phyloP scores from a whole-genome alignment of 805 yeast genomes.

The Lachancea dasiensis region DNA sequence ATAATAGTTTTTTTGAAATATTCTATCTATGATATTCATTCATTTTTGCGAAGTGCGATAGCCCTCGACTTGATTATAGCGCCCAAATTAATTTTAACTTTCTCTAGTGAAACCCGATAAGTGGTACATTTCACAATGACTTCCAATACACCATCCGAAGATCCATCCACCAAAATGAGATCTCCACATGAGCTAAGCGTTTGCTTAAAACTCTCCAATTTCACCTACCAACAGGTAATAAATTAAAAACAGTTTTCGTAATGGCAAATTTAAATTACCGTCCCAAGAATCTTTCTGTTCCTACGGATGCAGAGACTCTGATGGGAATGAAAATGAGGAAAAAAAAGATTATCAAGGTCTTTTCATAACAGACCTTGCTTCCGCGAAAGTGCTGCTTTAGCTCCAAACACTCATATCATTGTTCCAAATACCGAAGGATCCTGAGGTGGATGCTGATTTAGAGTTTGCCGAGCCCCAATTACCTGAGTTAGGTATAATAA shows the following conservation, averaged over 20 bases:
- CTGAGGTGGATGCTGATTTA: constrained; percentile 9
- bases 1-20: neutral
- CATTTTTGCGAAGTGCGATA: neutral
- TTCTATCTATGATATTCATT: constrained; percentile 1
- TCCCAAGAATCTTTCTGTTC: constrained; percentile 4
- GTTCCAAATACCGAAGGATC: constrained; percentile 28
- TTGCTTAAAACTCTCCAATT: constrained; percentile 1
- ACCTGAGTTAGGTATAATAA: constrained; percentile 17
- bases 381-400: too few relatives aligned
- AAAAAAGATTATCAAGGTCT: neutral
- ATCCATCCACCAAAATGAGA: constrained; percentile 2
- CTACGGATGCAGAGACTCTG: too few relatives aligned
- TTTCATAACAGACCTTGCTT: too few relatives aligned
- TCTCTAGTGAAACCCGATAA: neutral
- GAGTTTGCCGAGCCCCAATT: constrained; percentile 24
- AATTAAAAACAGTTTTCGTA: constrained; percentile 2
- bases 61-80: neutral
- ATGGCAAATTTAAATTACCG: constrained; percentile 1
- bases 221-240: constrained; percentile 1
- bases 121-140: neutral
- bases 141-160: constrained; percentile 1
- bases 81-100: neutral
- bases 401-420: constrained; percentile 38
- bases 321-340: neutral
- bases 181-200: constrained; percentile 2